phyloP scores from a whole-genome alignment of 352 stramenopile species.

The Thraustotheca clavata region DNA sequence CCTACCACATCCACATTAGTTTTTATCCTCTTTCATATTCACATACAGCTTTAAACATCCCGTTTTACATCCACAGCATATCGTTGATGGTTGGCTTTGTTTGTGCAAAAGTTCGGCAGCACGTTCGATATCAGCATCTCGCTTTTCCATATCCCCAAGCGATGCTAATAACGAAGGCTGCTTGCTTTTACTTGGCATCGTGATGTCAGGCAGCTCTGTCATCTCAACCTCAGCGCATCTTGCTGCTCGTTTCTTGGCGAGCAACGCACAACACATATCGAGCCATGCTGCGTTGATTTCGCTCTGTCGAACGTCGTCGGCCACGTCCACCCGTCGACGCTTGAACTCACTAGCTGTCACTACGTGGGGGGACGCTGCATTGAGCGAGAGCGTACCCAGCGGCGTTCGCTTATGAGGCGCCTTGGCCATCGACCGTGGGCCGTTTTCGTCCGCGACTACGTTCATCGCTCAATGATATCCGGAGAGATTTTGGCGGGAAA shows the following conservation, averaged over 20 bases:
- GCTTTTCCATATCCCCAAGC: conserved; percentile 28
- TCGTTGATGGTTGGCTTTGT: conserved; percentile 57
- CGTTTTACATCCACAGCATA: conserved; percentile 77
- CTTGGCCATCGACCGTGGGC: not conserved
- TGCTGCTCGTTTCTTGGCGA: conserved; percentile 41
- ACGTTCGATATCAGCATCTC: conserved; percentile 36
- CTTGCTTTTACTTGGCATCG: not conserved
- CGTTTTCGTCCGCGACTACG: not conserved
- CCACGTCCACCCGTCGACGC: not conserved
- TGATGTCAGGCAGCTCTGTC: not conserved
- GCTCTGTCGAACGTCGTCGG: not conserved
- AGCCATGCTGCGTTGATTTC: conserved; percentile 63
- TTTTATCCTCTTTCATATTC: not conserved
- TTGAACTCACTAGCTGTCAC: not conserved
- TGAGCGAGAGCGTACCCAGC: conserved; percentile 8
- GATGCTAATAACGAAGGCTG: not conserved
- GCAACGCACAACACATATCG: conserved; percentile 68
- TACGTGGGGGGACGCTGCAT: not conserved
- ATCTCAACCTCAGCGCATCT: not conserved
- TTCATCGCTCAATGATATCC: too few species aligned
- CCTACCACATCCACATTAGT: conserved; percentile 18
- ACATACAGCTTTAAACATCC: conserved; percentile 72
- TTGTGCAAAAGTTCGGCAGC: conserved; percentile 66
- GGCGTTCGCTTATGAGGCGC: conserved; percentile 9
- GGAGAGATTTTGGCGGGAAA: too few species aligned